These are phyloP conservation scores for Sporothrix variecibatus DNA, from an alignment of 2,329 filamentous ascomycete genomes.

Conservation along the genomic window DNA sequence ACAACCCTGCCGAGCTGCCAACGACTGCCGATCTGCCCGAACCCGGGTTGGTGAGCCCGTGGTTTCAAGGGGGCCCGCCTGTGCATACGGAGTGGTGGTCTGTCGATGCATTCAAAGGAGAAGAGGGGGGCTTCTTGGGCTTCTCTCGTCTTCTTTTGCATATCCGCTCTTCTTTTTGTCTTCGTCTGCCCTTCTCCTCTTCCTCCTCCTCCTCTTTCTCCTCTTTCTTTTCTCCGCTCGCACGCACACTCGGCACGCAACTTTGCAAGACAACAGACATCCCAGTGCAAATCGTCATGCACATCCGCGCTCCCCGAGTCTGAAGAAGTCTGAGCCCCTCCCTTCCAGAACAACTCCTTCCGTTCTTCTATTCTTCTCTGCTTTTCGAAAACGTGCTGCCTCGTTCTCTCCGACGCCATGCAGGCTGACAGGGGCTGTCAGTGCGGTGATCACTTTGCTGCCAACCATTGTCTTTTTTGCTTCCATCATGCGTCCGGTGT, in stretches of 20 bases:
- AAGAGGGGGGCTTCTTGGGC: background rate
- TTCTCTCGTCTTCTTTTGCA: background rate
- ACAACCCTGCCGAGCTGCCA: background rate
- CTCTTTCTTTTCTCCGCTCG: background rate
- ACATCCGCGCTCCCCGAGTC: constrained; percentile 3
- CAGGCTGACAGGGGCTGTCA: background rate
- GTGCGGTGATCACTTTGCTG: background rate
- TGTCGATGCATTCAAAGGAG: constrained; percentile 5
- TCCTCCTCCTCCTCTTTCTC: background rate
- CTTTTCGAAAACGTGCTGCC: background rate
- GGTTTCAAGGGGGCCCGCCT: constrained; percentile 19
- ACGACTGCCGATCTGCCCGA: constrained; percentile 23
- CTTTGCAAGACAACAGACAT: background rate
- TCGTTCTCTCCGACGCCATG: background rate
- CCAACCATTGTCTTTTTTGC: background rate
- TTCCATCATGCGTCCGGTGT: background rate
- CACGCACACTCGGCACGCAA: background rate
- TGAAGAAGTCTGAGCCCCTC: background rate
- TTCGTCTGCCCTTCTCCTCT: background rate
- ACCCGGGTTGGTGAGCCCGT: constrained; percentile 13
- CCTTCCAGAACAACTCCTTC: background rate
- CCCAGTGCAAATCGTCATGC: constrained; percentile 16
- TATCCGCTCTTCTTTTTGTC: background rate
- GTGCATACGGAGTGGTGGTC: background rate
- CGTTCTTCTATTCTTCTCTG: constrained; percentile 1